Percentiles rank a stretch among this genome's conserved stretches.
Evolutionary conservation across 2,329 filamentous ascomycete genomes (phyloP).

Genomic region (Microdochium bolleyi): DNA sequence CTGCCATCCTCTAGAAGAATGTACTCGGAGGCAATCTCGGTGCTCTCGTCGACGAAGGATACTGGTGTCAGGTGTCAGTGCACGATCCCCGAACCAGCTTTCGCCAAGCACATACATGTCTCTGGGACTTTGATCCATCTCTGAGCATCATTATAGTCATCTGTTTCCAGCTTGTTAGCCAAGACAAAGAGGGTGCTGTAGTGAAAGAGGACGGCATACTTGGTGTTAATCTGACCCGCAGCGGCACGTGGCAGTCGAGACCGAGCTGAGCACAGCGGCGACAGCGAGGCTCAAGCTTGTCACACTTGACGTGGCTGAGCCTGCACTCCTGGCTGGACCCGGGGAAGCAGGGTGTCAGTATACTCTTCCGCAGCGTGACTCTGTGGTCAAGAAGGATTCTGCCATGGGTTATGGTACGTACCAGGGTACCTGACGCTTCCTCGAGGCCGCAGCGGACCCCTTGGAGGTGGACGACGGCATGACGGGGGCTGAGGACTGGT

Average conservation of each 20-base stretch:
- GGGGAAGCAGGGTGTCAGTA: no score
- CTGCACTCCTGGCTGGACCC: background rate
- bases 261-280: background rate
- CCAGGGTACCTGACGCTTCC: background rate
- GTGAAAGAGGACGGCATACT: background rate
- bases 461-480: background rate
- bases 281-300: background rate
- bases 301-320: background rate
- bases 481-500: background rate
- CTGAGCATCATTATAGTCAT: background rate
- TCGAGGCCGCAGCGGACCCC: background rate
- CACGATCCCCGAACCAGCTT: no score
- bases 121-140: background rate
- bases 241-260: background rate
- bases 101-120: background rate
- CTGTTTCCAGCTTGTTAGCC: background rate
- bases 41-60: background rate
- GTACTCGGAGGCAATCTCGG: background rate
- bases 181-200: background rate
- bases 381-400: background rate
- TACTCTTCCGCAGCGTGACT: background rate
- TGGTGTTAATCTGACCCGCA: background rate
- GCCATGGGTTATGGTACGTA: background rate
- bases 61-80: background rate
- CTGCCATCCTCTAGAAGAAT: background rate